phyloP scores from a whole-genome alignment of 2,329 filamentous ascomycete genomes.

The Ceratocystis destructans region DNA sequence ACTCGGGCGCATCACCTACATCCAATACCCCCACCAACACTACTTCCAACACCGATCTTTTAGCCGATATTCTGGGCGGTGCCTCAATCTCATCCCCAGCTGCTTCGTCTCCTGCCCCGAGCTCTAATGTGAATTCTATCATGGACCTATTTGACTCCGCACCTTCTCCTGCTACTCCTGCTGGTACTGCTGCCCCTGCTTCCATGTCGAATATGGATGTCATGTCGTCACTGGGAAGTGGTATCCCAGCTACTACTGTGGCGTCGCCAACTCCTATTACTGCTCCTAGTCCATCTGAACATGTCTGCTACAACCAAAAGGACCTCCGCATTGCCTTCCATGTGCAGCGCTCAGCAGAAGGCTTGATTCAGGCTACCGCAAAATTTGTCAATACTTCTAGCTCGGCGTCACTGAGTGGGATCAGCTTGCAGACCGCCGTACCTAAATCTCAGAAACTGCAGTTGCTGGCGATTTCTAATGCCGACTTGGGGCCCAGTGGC shows the following conservation, averaged over 20 bases:
- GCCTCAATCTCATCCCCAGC: slow-evolving; percentile 35
- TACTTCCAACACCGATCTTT: slow-evolving; percentile 63
- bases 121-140: slow-evolving; percentile 54
- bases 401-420: slow-evolving; percentile 51
- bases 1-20: slow-evolving; percentile 34
- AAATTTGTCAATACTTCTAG: slow-evolving; percentile 67
- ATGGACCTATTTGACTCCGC: slow-evolving; percentile 70
- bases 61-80: slow-evolving; percentile 82
- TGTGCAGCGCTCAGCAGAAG: slow-evolving; percentile 68
- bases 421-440: slow-evolving; percentile 85
- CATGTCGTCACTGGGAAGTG: slow-evolving; percentile 34
- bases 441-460: slow-evolving; percentile 94
- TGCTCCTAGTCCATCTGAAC: slow-evolving; percentile 36
- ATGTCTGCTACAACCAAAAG: slow-evolving; percentile 76
- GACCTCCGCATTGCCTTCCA: slow-evolving; percentile 68
- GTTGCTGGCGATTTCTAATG: slow-evolving; percentile 73
- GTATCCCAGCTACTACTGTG: slow-evolving; percentile 14
- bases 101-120: slow-evolving; percentile 35
- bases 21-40: slow-evolving; percentile 32
- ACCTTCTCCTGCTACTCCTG: slow-evolving; percentile 26
- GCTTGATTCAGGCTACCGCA: slow-evolving; percentile 66
- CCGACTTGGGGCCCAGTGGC: slow-evolving; percentile 59
- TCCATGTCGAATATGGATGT: slow-evolving; percentile 34
- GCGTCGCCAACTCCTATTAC: slow-evolving; percentile 24
- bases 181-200: slow-evolving; percentile 27